Percentiles rank a stretch among this genome's conserved stretches.
phyloP scores from a whole-genome alignment of 2,329 filamentous ascomycete genomes.

The Rhynchosporium agropyri region DNA sequence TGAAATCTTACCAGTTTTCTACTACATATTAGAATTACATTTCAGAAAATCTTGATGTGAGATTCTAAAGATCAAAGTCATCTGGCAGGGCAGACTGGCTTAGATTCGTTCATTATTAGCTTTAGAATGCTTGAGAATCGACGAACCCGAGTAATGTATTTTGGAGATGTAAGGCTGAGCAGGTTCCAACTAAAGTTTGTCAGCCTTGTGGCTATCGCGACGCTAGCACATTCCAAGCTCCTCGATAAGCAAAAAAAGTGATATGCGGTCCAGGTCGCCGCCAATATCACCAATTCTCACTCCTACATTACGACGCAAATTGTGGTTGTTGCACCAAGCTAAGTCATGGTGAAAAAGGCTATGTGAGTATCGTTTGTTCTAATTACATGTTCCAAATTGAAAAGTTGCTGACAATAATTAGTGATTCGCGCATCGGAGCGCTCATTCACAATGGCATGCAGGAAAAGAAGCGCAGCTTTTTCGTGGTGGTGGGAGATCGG shows the following conservation, averaged over 20 bases:
- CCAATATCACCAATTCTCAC: not conserved
- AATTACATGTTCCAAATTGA: not conserved
- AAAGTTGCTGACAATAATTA: conserved; percentile 43
- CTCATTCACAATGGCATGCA: conserved; percentile 89
- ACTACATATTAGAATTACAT: too few relatives aligned
- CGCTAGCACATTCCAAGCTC: conserved; percentile 20
- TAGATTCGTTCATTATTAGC: too few relatives aligned
- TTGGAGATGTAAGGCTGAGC: conserved; percentile 4
- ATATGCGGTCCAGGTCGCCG: not conserved
- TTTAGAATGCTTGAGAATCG: too few relatives aligned
- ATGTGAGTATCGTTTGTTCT: conserved; percentile 29
- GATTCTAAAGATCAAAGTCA: too few relatives aligned
- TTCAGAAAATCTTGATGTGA: too few relatives aligned
- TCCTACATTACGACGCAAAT: not conserved
- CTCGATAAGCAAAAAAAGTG: conserved; percentile 28
- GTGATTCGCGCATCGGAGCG: conserved; percentile 87
- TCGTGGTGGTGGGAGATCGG: conserved; percentile 91
- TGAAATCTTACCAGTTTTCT: too few relatives aligned
- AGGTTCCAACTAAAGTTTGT: conserved; percentile 2
- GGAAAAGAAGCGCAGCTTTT: conserved; percentile 98
- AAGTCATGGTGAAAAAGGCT: conserved; percentile 41
- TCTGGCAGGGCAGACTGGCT: too few relatives aligned
- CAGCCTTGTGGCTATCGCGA: conserved; percentile 28
- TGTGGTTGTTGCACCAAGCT: conserved; percentile 24
- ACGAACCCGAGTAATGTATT: too few relatives aligned